phyloP scores from a whole-genome alignment of 768 basidiomycete genomes.

The Mycena polygramma region DNA sequence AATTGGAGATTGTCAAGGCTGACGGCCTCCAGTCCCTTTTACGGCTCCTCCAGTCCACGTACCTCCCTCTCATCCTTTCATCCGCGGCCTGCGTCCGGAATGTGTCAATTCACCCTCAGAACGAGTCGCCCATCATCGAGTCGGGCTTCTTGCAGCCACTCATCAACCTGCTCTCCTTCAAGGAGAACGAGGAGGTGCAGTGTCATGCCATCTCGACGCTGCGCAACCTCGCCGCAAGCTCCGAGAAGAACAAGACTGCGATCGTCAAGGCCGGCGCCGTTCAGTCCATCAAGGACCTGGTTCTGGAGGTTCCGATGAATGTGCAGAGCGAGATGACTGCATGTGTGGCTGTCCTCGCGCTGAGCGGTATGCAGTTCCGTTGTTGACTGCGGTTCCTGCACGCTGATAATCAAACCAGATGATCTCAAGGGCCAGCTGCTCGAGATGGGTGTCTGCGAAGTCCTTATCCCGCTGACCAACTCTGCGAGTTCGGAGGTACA shows the following conservation, averaged over 20 bases:
- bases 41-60: slow-evolving; percentile 95
- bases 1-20: slow-evolving; percentile 96
- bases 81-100: slow-evolving; percentile 99
- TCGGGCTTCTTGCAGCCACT: slow-evolving; percentile 96
- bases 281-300: slow-evolving; percentile 96
- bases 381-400: slow-evolving; percentile 9
- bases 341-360: slow-evolving; percentile 94
- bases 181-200: slow-evolving; percentile 99
- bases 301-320: slow-evolving; percentile 93
- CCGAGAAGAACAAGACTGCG: slow-evolving; percentile 97
- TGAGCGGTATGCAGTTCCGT: slow-evolving; percentile 80
- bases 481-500: slow-evolving; percentile 98
- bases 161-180: slow-evolving; percentile 96
- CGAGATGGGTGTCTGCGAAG: slow-evolving; percentile 99
- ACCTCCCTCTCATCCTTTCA: slow-evolving; percentile 96
- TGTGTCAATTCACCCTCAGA: slow-evolving; percentile 97
- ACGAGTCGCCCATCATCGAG: slow-evolving; percentile 99
- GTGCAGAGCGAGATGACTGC: slow-evolving; percentile 99
- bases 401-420: slow-evolving; percentile 63
- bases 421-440: slow-evolving; percentile 96
- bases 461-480: slow-evolving; percentile 95
- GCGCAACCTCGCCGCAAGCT: slow-evolving; percentile 95
- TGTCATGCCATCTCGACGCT: slow-evolving; percentile 99
- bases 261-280: slow-evolving; percentile 98
- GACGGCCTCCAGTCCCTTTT: slow-evolving; percentile 93